Base-by-base conservation (phyloP, 352 stramenopile species). In the Elongisporangium anandrum region DNA sequence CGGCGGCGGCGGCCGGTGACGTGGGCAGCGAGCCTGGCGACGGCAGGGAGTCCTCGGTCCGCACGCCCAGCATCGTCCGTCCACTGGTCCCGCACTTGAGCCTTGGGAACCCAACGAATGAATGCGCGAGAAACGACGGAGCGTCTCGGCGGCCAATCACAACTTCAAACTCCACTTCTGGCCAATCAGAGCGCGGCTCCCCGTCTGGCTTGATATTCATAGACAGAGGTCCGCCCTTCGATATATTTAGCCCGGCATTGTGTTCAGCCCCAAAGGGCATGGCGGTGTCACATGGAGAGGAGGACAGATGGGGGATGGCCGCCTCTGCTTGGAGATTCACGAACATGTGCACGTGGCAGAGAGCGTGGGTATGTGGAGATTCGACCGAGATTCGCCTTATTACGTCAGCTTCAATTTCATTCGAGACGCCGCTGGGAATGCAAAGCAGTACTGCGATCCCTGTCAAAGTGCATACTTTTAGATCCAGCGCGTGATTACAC, bases 11-110 rank as follows among this genome's bases (percentile, higher is more conserved):
- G n/a, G 48, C 21, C 29, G 64, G 20, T 4, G 15, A 22, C 62
- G 34, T 64, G 38, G 24, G 23, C 4, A 57, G 53, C 53, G 53
- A 45, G 1, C 34, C 34, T 12, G 34, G 34, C 34, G 34, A 45
- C 10, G 34, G 34, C 12, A 45, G 10, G 2, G 34, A 3, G 24
- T 3, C 34, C 34, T 1, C 10, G n/a, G n/a, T n/a, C n/a, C 34
- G 16, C 34, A 45, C 34, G 34, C 34, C 34, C 34, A 45, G 34
- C 34, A 45, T 45, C 34, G 34, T 17, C 34, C 16, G 24, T 45
- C 34, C 34, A 17, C 34, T 41, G 29, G 24, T 34, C 29, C 6
- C 29, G 4, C 17, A 12, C 34, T 45, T 45, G 34, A 45, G 34
- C 34, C 34, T 17, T 17, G 10, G 34, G 34, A 17, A 45, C 34